Percentiles rank a stretch among this genome's conserved stretches.
Evolutionary conservation across 2,329 filamentous ascomycete species (phyloP).

Genomic region (Cladosporium sp.): DNA sequence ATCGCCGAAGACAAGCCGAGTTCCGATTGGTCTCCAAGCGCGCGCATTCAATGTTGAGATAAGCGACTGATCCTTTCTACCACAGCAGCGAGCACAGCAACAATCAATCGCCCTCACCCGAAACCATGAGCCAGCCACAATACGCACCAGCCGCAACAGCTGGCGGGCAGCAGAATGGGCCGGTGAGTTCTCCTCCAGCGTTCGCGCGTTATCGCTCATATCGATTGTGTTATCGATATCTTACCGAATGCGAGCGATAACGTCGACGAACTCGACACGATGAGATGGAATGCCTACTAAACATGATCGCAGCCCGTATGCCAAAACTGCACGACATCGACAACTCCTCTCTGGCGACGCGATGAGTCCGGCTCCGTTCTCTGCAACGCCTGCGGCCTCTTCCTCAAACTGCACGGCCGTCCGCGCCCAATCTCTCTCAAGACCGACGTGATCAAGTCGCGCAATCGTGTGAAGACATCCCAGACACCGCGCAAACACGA

Average conservation of each 20-base stretch:
- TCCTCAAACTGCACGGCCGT: slow-evolving; percentile 92
- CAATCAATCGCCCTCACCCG: slow-evolving; percentile 13
- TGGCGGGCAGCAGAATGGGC: slow-evolving; percentile 58
- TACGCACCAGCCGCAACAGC: slow-evolving; percentile 63
- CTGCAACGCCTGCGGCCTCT: slow-evolving; percentile 97
- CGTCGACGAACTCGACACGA: not conserved
- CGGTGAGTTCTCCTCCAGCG: slow-evolving; percentile 44
- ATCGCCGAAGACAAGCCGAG: not conserved
- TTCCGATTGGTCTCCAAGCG: not conserved
- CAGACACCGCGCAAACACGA: slow-evolving; percentile 55
- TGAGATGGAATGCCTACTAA: not conserved
- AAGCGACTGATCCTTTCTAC: slow-evolving; percentile 6
- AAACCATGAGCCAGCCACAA: slow-evolving; percentile 58
- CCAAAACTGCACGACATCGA: slow-evolving; percentile 93
- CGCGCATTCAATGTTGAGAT: slow-evolving; percentile 1
- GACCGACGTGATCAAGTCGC: slow-evolving; percentile 99
- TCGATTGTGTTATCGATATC: slow-evolving; percentile 8
- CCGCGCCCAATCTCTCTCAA: slow-evolving; percentile 93
- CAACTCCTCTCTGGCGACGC: slow-evolving; percentile 93
- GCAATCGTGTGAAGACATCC: slow-evolving; percentile 92
- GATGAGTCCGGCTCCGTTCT: slow-evolving; percentile 94
- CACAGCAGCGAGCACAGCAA: not conserved
- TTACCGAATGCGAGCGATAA: not conserved
- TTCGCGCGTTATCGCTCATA: slow-evolving; percentile 21
- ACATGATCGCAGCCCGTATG: slow-evolving; percentile 76